These are phyloP conservation scores for Plasmodium gallinaceum DNA, from an alignment of 169 alveolate genomes.

Conservation along the genomic window DNA sequence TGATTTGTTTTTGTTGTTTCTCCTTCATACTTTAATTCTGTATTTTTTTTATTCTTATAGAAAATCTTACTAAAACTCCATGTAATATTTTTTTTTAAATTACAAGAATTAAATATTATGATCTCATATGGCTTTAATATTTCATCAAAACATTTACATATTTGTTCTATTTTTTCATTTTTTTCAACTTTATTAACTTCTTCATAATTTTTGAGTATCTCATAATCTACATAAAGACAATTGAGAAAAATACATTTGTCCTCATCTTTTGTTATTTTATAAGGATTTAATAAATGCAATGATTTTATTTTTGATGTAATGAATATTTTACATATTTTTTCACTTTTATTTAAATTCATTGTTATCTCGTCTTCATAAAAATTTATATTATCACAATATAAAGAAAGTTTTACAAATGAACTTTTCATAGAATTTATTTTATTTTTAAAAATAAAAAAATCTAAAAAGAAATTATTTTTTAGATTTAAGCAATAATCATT, in stretches of 20 bases:
- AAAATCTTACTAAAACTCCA: constrained; percentile 25
- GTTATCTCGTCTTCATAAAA: constrained; percentile 32
- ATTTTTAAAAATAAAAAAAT: constrained; percentile 30
- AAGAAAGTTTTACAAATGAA: constrained; percentile 46
- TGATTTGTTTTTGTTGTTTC: not conserved
- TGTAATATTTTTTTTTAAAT: constrained; percentile 30
- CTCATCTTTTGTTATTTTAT: constrained; percentile 37
- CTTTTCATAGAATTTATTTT: constrained; percentile 51
- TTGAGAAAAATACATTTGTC: constrained; percentile 43
- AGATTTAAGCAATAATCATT: constrained; percentile 55
- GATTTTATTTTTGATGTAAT: constrained; percentile 48
- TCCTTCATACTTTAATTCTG: not conserved
- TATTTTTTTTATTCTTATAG: not conserved
- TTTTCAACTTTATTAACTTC: constrained; percentile 8
- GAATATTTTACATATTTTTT: constrained; percentile 15
- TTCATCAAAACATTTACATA: constrained; percentile 56
- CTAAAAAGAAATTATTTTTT: constrained; percentile 58
- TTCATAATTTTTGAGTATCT: constrained; percentile 47
- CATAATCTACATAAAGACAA: constrained; percentile 36
- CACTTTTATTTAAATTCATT: constrained; percentile 29
- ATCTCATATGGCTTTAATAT: constrained; percentile 57
- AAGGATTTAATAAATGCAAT: constrained; percentile 41
- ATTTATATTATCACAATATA: constrained; percentile 56
- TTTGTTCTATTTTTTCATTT: constrained; percentile 18
- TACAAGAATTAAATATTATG: constrained; percentile 27